phyloP scores from a whole-genome alignment of 768 basidiomycete species.

The Rhizopogon salebrosus region DNA sequence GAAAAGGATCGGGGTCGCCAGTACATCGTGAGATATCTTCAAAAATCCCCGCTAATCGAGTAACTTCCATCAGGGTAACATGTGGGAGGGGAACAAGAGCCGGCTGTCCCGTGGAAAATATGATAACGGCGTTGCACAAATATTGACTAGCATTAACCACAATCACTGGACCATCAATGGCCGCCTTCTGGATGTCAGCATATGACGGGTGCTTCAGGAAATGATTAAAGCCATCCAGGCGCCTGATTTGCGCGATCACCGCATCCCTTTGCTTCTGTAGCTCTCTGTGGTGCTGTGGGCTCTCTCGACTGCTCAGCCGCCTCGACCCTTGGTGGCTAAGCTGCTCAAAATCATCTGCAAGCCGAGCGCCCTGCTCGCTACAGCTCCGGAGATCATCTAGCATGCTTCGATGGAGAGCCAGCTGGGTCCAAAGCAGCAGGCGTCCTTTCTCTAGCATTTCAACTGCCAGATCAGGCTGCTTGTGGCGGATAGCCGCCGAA shows the following conservation, averaged over 20 bases:
- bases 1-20: neutral
- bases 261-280: conserved; percentile 20
- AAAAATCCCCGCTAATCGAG: neutral
- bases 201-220: conserved; percentile 19
- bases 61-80: conserved; percentile 4
- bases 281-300: conserved; percentile 13
- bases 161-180: conserved; percentile 25
- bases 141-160: conserved; percentile 24
- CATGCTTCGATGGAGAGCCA: conserved; percentile 18
- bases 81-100: conserved; percentile 9
- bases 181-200: conserved; percentile 13
- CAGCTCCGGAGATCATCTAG: conserved; percentile 18
- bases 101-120: conserved; percentile 8
- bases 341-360: conserved; percentile 17
- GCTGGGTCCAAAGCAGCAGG: conserved; percentile 19
- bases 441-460: conserved; percentile 31
- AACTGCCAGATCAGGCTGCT: conserved; percentile 19
- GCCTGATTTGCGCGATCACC: conserved; percentile 20
- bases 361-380: conserved; percentile 1
- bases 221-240: conserved; percentile 16
- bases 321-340: conserved; percentile 9
- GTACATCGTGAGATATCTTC: neutral
- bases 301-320: neutral
- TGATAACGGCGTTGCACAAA: conserved; percentile 16
- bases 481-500: conserved; percentile 17